Base-by-base conservation (phyloP, 2,329 filamentous ascomycete genomes). In the Penicillium sp. region DNA sequence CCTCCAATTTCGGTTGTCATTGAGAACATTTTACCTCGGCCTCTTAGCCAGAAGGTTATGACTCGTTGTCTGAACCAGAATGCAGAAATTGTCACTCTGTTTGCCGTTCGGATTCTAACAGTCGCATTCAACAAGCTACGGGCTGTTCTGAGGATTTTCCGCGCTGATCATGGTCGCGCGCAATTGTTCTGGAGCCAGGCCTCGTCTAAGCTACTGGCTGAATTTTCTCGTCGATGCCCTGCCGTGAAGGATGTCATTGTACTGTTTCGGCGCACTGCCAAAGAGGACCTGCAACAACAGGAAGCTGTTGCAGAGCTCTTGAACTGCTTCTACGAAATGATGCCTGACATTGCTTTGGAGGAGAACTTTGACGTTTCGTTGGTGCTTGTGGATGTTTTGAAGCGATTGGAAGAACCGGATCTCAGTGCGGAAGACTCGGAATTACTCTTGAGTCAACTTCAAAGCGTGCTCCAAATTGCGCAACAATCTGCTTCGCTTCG, bases 291-390 rank as follows among this genome's bases (percentile, higher is more conserved):
- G 18, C 71, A 93, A 44, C 85, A 89, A 55, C 77, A 83, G 41
- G 85, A 93, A 54, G 80, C 85, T 14, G 74, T 82, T n/a, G 84
- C 84, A 41, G 82, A 85, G 48, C 68, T 95, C 13, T 65, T 98
- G 26, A 75, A 80, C 11, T 73, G 89, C n/a, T 96, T 93, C 65
- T 93, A 93, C 59, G 80, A 89, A 57, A 73, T 85, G 2, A 74
- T 87, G 6, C 89, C 92, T 2, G 80, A 85, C 42, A 71, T 85
- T 15, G 87, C 88, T 1, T 71, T 93, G 10, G 81, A 83, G 47
- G 84, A 88, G 51, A 92, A 84, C 48, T 92, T 95, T 54, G 92
- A 96, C 56, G 82, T 94, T 3, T 92, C 90, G 0, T 69, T 83
- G 0, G 74, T 84, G 13, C 72, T 98, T 11, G 79, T 82, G 6